These are phyloP conservation scores for Sophora flavescens DNA, from an alignment of 306 rosid genomes.

Conservation along the genomic window DNA sequence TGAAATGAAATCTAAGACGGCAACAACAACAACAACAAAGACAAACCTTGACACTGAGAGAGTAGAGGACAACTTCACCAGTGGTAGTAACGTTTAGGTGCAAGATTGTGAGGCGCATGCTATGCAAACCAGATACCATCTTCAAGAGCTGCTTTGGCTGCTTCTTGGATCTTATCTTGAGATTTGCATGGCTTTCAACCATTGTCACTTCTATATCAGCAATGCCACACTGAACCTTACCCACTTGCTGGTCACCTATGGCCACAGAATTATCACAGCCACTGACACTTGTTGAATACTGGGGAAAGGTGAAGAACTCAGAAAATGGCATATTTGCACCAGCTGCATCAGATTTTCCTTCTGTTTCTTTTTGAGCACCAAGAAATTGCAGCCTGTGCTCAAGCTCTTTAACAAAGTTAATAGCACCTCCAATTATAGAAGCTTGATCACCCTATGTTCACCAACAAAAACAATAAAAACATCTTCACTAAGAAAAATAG, in stretches of 20 bases:
- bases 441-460: constrained; percentile 91
- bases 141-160: constrained; percentile 78
- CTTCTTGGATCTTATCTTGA: constrained; percentile 76
- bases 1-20: not conserved
- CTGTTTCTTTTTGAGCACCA: constrained; percentile 53
- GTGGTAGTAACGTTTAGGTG: constrained; percentile 81
- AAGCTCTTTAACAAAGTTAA: constrained; percentile 88
- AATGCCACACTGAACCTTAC: constrained; percentile 49
- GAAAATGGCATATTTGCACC: constrained; percentile 61
- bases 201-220: constrained; percentile 94
- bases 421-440: constrained; percentile 91
- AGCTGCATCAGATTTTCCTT: constrained; percentile 16
- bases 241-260: constrained; percentile 43
- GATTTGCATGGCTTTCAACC: constrained; percentile 95
- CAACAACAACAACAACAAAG: constrained; percentile 5
- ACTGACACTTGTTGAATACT: constrained; percentile 61
- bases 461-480: constrained; percentile 14
- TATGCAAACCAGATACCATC: constrained; percentile 74
- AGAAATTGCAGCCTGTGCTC: constrained; percentile 82
- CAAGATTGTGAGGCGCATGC: constrained; percentile 75
- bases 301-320: constrained; percentile 85
- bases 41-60: constrained; percentile 82
- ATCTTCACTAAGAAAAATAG: no score
- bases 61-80: constrained; percentile 69
- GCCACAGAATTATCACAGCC: constrained; percentile 47